phyloP scores from a whole-genome alignment of 1,284 basidiomycete genomes.

The Limonomyces culmigenus region DNA sequence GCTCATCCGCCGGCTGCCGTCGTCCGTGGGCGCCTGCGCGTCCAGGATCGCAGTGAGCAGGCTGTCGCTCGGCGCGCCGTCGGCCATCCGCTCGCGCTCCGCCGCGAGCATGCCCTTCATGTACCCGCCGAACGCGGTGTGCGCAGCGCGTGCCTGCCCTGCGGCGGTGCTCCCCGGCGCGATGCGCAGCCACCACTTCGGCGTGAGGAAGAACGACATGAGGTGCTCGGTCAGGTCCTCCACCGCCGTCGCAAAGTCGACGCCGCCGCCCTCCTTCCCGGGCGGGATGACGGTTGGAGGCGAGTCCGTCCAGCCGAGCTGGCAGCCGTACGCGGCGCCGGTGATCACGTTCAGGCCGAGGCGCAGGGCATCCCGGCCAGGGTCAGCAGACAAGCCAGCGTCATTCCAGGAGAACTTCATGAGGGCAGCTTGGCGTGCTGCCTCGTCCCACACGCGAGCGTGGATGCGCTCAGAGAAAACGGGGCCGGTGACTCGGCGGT shows the following conservation, averaged over 20 bases:
- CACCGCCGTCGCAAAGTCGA: constrained; percentile 6
- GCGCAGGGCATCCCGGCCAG: constrained; percentile 5
- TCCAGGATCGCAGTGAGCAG: background rate
- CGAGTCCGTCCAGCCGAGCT: constrained; percentile 5
- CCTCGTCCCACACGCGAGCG: constrained; percentile 5
- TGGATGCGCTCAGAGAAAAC: constrained; percentile 9
- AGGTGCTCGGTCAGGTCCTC: constrained; percentile 8
- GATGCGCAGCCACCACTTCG: constrained; percentile 7
- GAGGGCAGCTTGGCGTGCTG: constrained; percentile 2
- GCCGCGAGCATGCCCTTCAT: background rate
- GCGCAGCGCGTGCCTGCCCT: background rate
- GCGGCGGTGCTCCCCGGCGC: constrained; percentile 4
- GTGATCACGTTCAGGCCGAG: constrained; percentile 9
- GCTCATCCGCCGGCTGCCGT: constrained; percentile 5
- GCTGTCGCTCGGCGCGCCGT: background rate
- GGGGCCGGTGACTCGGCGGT: constrained; percentile 8
- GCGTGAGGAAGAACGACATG: constrained; percentile 11
- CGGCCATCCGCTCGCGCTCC: no score
- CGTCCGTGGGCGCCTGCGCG: constrained; percentile 4
- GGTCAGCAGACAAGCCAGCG: background rate
- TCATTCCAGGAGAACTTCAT: constrained; percentile 5
- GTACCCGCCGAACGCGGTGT: background rate
- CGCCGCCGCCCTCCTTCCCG: background rate
- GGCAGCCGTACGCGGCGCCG: constrained; percentile 7
- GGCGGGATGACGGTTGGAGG: constrained; percentile 4